These are phyloP conservation scores for Blastobotrys aristatus DNA, from an alignment of 1,139 yeast genomes.

Conservation along the genomic window DNA sequence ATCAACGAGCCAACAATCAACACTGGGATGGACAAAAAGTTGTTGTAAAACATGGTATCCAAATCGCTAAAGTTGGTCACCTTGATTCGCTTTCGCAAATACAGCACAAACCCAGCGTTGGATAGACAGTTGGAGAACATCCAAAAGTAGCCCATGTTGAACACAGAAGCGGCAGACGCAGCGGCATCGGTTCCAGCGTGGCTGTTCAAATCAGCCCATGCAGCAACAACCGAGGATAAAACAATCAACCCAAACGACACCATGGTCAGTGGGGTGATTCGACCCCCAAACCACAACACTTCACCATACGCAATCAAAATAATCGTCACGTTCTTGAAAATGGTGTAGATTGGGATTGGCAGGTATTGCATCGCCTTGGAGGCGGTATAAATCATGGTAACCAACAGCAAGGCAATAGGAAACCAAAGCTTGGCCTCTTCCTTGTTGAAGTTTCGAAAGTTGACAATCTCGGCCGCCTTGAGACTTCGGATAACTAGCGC, in stretches of 20 bases:
- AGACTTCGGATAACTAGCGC: slow-evolving; percentile 63
- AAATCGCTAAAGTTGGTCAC: slow-evolving; percentile 94
- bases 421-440: slow-evolving; percentile 90
- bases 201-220: slow-evolving; percentile 70
- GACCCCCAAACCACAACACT: slow-evolving; percentile 94
- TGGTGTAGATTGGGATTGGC: slow-evolving; percentile 93
- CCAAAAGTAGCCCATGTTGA: slow-evolving; percentile 83
- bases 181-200: slow-evolving; percentile 28
- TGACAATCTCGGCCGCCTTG: slow-evolving; percentile 69
- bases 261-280: slow-evolving; percentile 83
- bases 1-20: slow-evolving; percentile 66
- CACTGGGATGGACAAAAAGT: slow-evolving; percentile 85
- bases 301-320: slow-evolving; percentile 97
- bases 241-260: slow-evolving; percentile 89
- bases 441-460: slow-evolving; percentile 77
- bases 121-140: slow-evolving; percentile 92
- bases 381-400: slow-evolving; percentile 91
- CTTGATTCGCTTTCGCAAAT: slow-evolving; percentile 97
- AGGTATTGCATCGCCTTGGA: slow-evolving; percentile 90
- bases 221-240: slow-evolving; percentile 86
- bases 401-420: slow-evolving; percentile 86
- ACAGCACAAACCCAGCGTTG: slow-evolving; percentile 86
- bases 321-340: slow-evolving; percentile 94
- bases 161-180: slow-evolving; percentile 36
- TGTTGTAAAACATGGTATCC: slow-evolving; percentile 98